Base-by-base conservation (phyloP, 31 red algal genomes). In the Endocladia muricata region DNA sequence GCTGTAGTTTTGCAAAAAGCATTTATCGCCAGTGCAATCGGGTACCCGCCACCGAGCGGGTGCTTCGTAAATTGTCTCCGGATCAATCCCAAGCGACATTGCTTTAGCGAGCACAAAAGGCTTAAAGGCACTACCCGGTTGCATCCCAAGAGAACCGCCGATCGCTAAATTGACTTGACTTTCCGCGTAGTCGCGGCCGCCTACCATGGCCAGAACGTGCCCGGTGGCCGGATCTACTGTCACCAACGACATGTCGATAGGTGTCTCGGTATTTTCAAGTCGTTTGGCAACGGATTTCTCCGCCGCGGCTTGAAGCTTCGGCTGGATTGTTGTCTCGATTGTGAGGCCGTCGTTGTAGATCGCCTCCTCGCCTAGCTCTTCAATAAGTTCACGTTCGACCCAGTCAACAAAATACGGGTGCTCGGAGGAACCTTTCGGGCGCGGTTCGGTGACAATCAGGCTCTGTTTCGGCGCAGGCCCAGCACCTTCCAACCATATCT, bases 51-150 rank as follows among this genome's bases (percentile, higher is more conserved):
- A n/a, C n/a, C n/a, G n/a, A n/a, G n/a, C n/a, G n/a, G n/a, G n/a
- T n/a, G n/a, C n/a, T n/a, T n/a, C n/a, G n/a, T n/a, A n/a, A n/a
- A n/a, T n/a, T n/a, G n/a, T n/a, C n/a, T n/a, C n/a, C n/a, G n/a
- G n/a, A n/a, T n/a, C n/a, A n/a, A n/a, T n/a, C n/a, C n/a, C n/a
- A n/a, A n/a, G n/a, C n/a, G n/a, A n/a, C n/a, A n/a, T n/a, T n/a
- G n/a, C n/a, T n/a, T n/a, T n/a, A n/a, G n/a, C n/a, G 59, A 19
- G 23, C 59, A 63, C 59, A 23, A 63, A 28, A 23, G 59, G 59
- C 23, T 63, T 63, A 23, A 63, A 63, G 15, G 59, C 19, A 23
- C 59, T 63, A 23, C 59, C 59, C 11, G 59, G 59, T 23, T 63
- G 13, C n/a, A n/a, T n/a, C n/a, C n/a, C n/a, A 23, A 9, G 28